A percentile compares a stretch with the other conserved stretches of the same genome.
Conservation (phyloP, 768 basidiomycete genomes). For the Boletus insuetus region DNA sequence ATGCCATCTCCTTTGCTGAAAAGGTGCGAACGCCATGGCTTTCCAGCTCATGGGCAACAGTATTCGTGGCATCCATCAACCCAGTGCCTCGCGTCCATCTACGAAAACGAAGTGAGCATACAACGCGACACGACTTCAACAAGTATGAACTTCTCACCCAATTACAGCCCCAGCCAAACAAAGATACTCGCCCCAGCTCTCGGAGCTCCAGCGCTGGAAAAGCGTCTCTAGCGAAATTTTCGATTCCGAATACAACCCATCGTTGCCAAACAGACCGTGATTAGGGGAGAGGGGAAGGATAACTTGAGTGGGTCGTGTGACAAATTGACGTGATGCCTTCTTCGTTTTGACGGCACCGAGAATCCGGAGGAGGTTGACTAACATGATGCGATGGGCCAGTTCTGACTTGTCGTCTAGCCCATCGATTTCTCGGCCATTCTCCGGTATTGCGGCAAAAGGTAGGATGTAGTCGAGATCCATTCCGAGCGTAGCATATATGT, state of each 20-base stretch:
- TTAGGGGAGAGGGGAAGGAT: conserved; percentile 97
- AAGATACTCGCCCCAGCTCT: conserved; percentile 99
- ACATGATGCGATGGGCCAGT: conserved; percentile 97
- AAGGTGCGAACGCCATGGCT: conserved; percentile 93
- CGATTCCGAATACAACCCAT: conserved; percentile 96
- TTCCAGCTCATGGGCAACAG: conserved; percentile 92
- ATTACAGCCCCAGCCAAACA: conserved; percentile 98
- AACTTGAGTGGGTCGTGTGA: conserved; percentile 97
- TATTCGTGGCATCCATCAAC: conserved; percentile 93
- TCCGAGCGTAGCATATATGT: conserved; percentile 92
- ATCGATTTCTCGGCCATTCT: conserved; percentile 98
- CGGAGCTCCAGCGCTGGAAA: conserved; percentile 97
- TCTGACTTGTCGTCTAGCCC: conserved; percentile 96
- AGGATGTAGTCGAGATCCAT: conserved; percentile 98
- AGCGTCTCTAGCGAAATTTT: conserved; percentile 98
- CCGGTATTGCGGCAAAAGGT: conserved; percentile 97
- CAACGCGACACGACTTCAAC: conserved; percentile 6
- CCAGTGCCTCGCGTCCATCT: conserved; percentile 99
- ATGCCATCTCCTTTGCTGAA: conserved; percentile 99
- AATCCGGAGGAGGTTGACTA: conserved; percentile 93
- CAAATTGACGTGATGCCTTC: conserved; percentile 95
- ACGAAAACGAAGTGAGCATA: conserved; percentile 7
- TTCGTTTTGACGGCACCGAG: conserved; percentile 97
- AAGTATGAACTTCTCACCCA: conserved; percentile 54
- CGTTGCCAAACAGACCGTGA: conserved; percentile 96